These are phyloP conservation scores for Spongospora subterranea DNA, from an alignment of 208 protist species.

Conservation along the genomic window DNA sequence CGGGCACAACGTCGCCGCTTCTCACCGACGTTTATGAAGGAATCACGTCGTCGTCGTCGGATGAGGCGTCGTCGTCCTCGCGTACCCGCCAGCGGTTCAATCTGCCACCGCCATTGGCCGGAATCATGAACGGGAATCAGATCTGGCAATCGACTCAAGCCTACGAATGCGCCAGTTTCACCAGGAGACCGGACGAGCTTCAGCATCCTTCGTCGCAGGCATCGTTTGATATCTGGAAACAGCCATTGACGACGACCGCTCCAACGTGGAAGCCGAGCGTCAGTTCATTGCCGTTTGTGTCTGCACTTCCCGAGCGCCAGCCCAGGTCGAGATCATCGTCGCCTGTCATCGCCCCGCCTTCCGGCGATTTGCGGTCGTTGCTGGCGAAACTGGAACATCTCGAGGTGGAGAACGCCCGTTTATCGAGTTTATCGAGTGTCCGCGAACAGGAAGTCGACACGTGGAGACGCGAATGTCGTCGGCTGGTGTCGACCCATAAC, in stretches of 20 bases:
- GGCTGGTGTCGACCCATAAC: not conserved
- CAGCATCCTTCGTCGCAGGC: not conserved
- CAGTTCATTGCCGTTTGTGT: too few species aligned
- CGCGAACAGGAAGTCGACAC: not conserved
- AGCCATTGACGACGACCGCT: not conserved
- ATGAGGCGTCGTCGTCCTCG: not conserved
- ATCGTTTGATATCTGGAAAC: not conserved
- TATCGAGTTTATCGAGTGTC: not conserved
- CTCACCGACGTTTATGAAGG: too few species aligned
- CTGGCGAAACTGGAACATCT: not conserved
- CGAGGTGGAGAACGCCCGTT: not conserved
- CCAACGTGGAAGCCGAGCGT: not conserved
- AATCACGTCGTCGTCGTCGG: too few species aligned
- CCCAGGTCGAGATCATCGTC: not conserved
- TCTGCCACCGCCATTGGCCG: slow-evolving; percentile 41
- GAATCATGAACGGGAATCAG: not conserved
- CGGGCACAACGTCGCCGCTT: slow-evolving; percentile 1
- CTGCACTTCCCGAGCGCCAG: too few species aligned
- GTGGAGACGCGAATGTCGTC: not conserved
- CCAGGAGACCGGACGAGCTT: too few species aligned
- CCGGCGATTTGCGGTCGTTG: not conserved
- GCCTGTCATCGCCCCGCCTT: not conserved
- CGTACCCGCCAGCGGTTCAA: not conserved
- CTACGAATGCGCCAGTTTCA: not conserved
- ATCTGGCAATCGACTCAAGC: slow-evolving; percentile 23